Conservation (phyloP, 2,329 filamentous ascomycete genomes). For the Leptographium wingfieldii region DNA sequence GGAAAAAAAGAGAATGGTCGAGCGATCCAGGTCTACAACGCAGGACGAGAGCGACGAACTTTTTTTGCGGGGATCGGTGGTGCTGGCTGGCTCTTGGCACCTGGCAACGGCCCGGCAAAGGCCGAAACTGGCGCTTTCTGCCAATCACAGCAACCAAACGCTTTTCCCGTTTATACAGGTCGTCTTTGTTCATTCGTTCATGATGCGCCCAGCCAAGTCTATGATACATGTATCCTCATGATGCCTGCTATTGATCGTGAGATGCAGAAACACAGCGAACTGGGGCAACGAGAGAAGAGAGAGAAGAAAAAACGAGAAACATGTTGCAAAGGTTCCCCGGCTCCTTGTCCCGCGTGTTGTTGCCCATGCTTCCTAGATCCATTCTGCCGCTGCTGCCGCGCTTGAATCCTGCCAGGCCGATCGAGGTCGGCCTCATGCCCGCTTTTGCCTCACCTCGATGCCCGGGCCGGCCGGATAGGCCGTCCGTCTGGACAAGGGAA, state of each 20-base stretch:
- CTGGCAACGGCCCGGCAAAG: constrained; percentile 6
- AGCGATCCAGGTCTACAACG: background rate
- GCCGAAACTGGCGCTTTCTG: background rate
- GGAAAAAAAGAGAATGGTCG: background rate
- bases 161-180: too few species aligned
- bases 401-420: background rate
- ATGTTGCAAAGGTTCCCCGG: background rate
- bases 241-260: background rate
- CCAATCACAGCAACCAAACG: background rate
- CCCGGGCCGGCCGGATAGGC: constrained; percentile 64
- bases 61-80: background rate
- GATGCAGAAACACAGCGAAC: background rate
- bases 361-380: background rate
- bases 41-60: background rate
- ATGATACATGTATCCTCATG: background rate
- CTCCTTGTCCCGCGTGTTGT: background rate
- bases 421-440: constrained; percentile 20
- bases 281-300: background rate
- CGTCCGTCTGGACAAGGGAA: constrained; percentile 46
- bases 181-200: background rate
- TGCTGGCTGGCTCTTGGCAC: background rate
- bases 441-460: constrained; percentile 63
- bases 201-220: constrained; percentile 1
- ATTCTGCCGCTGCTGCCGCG: background rate
- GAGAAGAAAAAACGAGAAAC: too few species aligned